Evolutionary conservation across 2,329 filamentous ascomycete species (phyloP).

Genomic region (Hortaea sp.): DNA sequence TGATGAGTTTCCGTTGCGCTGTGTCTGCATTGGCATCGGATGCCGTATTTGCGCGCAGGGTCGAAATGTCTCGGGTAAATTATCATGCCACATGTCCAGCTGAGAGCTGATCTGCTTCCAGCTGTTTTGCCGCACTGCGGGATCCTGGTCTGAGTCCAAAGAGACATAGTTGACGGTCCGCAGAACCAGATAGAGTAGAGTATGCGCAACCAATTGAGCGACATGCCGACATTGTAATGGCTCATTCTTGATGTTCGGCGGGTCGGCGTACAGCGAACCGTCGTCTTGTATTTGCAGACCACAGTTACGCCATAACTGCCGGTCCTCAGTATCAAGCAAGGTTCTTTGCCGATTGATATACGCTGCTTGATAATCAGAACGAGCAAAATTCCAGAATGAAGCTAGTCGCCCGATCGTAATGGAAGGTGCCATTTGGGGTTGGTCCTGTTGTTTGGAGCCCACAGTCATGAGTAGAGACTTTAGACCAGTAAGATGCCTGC

Average conservation of each 20-base stretch:
- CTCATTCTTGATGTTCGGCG: conserved; percentile 44
- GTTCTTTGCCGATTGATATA: conserved; percentile 51
- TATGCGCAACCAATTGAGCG: conserved; percentile 45
- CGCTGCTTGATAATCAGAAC: conserved; percentile 30
- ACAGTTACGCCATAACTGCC: conserved; percentile 52
- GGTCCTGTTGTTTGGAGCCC: conserved; percentile 15
- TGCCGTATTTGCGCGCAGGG: conserved; percentile 38
- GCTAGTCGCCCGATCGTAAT: conserved; percentile 48
- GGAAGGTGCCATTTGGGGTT: conserved; percentile 33
- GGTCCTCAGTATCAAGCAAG: conserved; percentile 50
- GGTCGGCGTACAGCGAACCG: conserved; percentile 34
- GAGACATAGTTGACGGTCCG: conserved; percentile 56
- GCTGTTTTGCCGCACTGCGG: conserved; percentile 28
- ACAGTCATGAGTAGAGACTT: conserved; percentile 49
- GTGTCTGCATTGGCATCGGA: conserved; percentile 5
- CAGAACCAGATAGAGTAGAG: conserved; percentile 54
- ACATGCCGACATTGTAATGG: conserved; percentile 18
- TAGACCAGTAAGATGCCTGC: conserved; percentile 52
- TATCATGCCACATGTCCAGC: conserved; percentile 49
- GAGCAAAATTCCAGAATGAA: conserved; percentile 59
- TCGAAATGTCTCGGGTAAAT: conserved; percentile 50
- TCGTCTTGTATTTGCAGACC: conserved; percentile 47
- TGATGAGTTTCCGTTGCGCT: not conserved
- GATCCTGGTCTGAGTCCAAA: conserved; percentile 29
- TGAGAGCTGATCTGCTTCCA: conserved; percentile 48